Conservation (phyloP, 108 stramenopile species). For the Licmophora abbreviata region DNA sequence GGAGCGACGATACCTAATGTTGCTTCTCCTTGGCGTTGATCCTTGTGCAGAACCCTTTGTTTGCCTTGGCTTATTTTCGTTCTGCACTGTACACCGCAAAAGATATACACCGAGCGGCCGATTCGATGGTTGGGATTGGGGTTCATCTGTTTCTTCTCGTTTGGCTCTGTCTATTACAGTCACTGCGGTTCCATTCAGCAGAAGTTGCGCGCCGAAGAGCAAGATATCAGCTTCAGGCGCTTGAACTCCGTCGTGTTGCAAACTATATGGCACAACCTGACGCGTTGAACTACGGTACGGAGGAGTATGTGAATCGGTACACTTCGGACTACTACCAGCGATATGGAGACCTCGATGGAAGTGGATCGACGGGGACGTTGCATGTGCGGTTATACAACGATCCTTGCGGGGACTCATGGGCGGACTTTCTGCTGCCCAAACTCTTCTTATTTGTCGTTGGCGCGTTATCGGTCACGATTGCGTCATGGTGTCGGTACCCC, state of each 20-base stretch:
- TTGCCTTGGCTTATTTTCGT: constrained; percentile 39
- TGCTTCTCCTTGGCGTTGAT: constrained; percentile 53
- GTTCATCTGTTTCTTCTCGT: constrained; percentile 61
- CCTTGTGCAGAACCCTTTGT: constrained; percentile 62
- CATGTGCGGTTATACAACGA: constrained; percentile 55
- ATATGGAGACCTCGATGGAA: constrained; percentile 70
- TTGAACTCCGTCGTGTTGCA: constrained; percentile 48
- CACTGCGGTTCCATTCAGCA: constrained; percentile 74
- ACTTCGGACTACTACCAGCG: constrained; percentile 41
- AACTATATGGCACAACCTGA: constrained; percentile 34
- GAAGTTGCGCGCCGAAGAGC: constrained; percentile 36
- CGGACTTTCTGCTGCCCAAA: constrained; percentile 72
- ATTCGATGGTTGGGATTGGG: constrained; percentile 58
- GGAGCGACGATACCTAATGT: constrained; percentile 61
- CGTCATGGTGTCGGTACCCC: constrained; percentile 42
- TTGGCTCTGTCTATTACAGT: constrained; percentile 67
- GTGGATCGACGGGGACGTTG: constrained; percentile 22
- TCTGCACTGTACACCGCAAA: constrained; percentile 33
- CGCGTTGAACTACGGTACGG: constrained; percentile 8
- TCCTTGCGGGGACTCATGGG: constrained; percentile 46
- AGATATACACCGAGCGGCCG: constrained; percentile 35
- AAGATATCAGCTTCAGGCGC: constrained; percentile 52
- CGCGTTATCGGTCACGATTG: constrained; percentile 26
- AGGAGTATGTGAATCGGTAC: constrained; percentile 26
- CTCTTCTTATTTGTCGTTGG: constrained; percentile 38